Evolutionary conservation across 305 asterid species (phyloP), one percentile per base, ranked within the genome.

Genomic region (Lippia alba): DNA sequence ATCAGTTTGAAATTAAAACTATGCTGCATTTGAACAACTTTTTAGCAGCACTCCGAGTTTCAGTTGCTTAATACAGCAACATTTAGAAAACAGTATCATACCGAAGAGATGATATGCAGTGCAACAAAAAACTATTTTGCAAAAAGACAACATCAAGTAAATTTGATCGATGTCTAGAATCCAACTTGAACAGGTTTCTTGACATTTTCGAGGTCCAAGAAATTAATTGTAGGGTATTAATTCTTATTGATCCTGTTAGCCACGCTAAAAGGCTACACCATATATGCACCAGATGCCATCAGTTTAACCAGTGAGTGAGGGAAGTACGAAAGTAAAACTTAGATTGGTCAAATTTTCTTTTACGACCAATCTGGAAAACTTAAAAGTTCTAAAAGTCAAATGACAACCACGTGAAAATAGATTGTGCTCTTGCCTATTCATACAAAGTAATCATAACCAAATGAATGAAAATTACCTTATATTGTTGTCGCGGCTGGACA

Each of bases 401-500:
- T 20, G 46, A 40, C 9, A 49, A 33, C 58, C 19, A 54, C 4
- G 41, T 17, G 57, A 34, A 69, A 51, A 30, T 44, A 45, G 60
- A 69, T 51, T 67, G 64, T 68, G 62, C n/a, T 67, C 59, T 41
- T 12, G 45, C 64, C 64, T 24, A 68, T 61, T 50, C 67, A 71
- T 6, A 20, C 24, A 69, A 73, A 65, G 58, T 20, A 53, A 61
- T 58, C 75, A 61, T 8, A 76, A 36, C 56, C 46, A 68, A 67
- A 81, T 33, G 56, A 78, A 67, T 33, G 73, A 63, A 56, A 53
- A 67, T 55, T 59, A 92, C 99, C 99, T 87, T 81, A 87, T 92
- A 86, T 95, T 95, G 84, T 95, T 95, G 80, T 95, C 99, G 60
- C 96, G 97, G 81, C 96, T 92, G 78, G 98, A 95, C 90, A 95